These are phyloP conservation scores for Sparassis latifolia DNA, from an alignment of 1,284 basidiomycete genomes.

Conservation along the genomic window DNA sequence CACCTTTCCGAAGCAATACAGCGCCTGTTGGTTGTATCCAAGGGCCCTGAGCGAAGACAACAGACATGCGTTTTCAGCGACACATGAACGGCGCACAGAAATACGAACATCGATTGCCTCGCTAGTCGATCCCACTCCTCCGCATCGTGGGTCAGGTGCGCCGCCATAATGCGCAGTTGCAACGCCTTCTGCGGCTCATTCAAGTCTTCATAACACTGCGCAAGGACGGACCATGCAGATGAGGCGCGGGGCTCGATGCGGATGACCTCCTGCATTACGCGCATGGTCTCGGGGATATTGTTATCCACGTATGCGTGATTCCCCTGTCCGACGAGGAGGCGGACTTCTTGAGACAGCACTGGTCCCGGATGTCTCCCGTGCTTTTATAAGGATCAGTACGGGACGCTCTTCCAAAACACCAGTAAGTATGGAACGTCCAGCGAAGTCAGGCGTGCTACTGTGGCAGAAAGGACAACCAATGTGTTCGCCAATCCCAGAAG, in stretches of 20 bases:
- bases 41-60: slow-evolving; percentile 40
- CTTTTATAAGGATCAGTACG: slow-evolving; percentile 10
- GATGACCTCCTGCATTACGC: slow-evolving; percentile 87
- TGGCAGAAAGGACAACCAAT: no score
- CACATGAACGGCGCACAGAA: background rate
- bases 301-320: slow-evolving; percentile 83
- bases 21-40: slow-evolving; percentile 76
- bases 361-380: slow-evolving; percentile 40
- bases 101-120: slow-evolving; percentile 58
- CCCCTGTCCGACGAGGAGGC: slow-evolving; percentile 76
- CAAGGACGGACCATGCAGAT: slow-evolving; percentile 83
- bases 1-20: slow-evolving; percentile 89
- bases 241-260: slow-evolving; percentile 85
- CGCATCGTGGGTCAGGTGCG: slow-evolving; percentile 79
- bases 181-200: slow-evolving; percentile 67
- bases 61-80: background rate
- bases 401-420: background rate
- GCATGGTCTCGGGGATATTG: slow-evolving; percentile 64
- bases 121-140: slow-evolving; percentile 86
- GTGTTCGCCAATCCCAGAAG: no score
- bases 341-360: slow-evolving; percentile 76
- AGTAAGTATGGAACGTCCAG: no score
- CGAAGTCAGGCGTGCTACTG: no score
- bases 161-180: slow-evolving; percentile 84
- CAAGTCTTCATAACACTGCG: slow-evolving; percentile 70